Base-by-base conservation (phyloP, 2,329 filamentous ascomycete genomes). In the Botrytis paeoniae region DNA sequence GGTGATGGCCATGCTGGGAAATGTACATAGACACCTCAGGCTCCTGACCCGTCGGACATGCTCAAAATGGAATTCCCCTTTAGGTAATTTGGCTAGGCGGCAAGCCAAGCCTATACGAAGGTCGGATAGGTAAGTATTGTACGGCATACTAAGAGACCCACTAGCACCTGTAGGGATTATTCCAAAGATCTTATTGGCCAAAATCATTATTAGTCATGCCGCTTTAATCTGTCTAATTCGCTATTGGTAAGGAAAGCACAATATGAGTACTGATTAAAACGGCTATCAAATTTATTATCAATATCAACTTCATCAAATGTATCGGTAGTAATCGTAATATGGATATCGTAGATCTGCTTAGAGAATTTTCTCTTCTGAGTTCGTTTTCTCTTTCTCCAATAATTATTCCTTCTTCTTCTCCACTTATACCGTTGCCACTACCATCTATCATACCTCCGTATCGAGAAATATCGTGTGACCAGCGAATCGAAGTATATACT, bases 311-410 rank as follows among this genome's bases (percentile, higher is more conserved):
- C 41, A 61, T 32, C 32, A 61, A 9, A 16, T 10, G 20, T 22
- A 61, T 29, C 59, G 6, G 29, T 37, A 29, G 59, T 32, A 32
- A 61, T 32, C 29, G 29, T 32, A 61, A 35, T 61, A 61, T 37
- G 25, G 59, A 61, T 61, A 61, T 61, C 59, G 32, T 32, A 37
- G 59, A 61, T 61, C 59, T 61, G n/a, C 25, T 61, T 61, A 61
- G 59, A 37, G 59, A 61, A 35, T 37, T 25, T 61, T 61, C 59
- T 61, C 59, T 37, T 61, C 32, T 22, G n/a, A 37, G 29, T 61
- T 37, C 59, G 29, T 37, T 32, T 61, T 32, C n/a, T 61, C 59
- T 37, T 20, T 61, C 41, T n/a, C n/a, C n/a, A n/a, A n/a, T n/a
- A n/a, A n/a, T n/a, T n/a, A n/a, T n/a, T n/a, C n/a, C n/a, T n/a